Evolutionary conservation across 306 rosid genomes (phyloP).

Genomic region (Dryas alaskensis): DNA sequence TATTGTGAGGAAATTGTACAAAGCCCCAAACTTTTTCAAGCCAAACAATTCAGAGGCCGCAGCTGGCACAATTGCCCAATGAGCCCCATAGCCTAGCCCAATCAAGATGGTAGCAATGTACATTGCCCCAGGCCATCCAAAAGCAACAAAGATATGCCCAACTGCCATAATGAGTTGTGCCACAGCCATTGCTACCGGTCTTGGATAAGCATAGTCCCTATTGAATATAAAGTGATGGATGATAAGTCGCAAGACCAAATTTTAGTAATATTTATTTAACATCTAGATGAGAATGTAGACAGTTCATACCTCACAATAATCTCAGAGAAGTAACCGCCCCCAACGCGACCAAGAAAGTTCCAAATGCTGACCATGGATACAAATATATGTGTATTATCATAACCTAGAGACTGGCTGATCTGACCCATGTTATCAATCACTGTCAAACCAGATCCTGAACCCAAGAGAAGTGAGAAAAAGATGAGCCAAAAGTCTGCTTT

Average conservation of each 20-base stretch:
- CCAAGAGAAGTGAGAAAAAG: conserved; percentile 71
- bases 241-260: background rate
- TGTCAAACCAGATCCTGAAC: conserved; percentile 91
- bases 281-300: conserved; percentile 5
- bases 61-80: conserved; percentile 96
- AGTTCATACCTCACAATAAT: conserved; percentile 64
- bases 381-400: conserved; percentile 60
- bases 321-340: conserved; percentile 91
- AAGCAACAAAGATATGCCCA: conserved; percentile 70
- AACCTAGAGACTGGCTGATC: conserved; percentile 75
- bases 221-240: conserved; percentile 21
- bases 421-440: conserved; percentile 90
- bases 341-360: conserved; percentile 97
- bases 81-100: conserved; percentile 93
- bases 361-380: conserved; percentile 92
- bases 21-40: conserved; percentile 77
- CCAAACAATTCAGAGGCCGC: conserved; percentile 95
- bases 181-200: conserved; percentile 72
- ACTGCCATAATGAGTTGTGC: conserved; percentile 75
- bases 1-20: conserved; percentile 85
- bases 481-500: conserved; percentile 97
- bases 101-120: conserved; percentile 67
- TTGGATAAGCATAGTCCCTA: conserved; percentile 81
- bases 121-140: conserved; percentile 91
- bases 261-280: background rate